A percentile compares a stretch with the other conserved stretches of the same genome.
These are phyloP conservation scores for Solanum commersonii DNA, from an alignment of 257 asterid species.

Conservation along the genomic window DNA sequence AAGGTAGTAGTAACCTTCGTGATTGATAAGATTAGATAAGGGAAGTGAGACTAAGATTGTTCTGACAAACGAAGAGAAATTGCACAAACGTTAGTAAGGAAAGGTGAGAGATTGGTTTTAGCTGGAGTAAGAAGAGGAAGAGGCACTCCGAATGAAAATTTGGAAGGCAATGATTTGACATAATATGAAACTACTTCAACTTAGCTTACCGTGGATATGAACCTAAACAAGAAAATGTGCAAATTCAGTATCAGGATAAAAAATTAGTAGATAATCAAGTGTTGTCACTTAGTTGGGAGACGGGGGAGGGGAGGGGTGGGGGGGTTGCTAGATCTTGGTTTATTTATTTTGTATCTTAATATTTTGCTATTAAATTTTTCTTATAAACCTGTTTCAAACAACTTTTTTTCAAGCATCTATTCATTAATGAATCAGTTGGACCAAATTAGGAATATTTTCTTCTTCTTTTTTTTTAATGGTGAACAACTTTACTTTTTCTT, in stretches of 20 bases:
- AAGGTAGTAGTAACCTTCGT: too few species aligned
- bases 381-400: too few species aligned
- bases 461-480: not conserved
- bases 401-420: not conserved
- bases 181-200: not conserved
- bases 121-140: not conserved
- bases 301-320: not conserved
- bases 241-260: fast-evolving
- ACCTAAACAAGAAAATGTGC: not conserved
- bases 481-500: not conserved
- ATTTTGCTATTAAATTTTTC: too few species aligned
- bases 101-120: not conserved
- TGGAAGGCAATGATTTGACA: not conserved
- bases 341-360: too few species aligned
- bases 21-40: too few species aligned
- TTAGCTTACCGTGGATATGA: not conserved
- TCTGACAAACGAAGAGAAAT: not conserved
- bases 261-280: not conserved
- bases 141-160: not conserved
- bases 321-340: too few species aligned
- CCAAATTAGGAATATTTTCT: not conserved
- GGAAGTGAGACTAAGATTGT: not conserved
- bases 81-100: not conserved
- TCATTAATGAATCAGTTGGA: not conserved
- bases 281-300: not conserved